Evolutionary conservation across 106 monocot species (phyloP).

Genomic region (Phalaenopsis equestris): DNA sequence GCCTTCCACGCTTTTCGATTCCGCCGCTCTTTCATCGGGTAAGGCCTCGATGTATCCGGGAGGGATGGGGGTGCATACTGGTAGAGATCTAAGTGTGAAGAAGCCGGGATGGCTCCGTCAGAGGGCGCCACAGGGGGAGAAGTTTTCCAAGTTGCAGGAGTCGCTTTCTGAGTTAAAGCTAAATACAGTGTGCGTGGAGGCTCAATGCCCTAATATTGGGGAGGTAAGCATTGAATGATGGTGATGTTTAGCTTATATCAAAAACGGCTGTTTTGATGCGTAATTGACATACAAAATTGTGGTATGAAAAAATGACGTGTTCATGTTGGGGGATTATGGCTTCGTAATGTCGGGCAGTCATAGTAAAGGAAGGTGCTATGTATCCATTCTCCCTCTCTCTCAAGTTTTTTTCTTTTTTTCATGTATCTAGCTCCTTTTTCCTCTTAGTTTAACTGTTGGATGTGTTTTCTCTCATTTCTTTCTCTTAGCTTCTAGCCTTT

Average conservation of each 20-base stretch:
- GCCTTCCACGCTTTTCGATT: slow-evolving; percentile 26
- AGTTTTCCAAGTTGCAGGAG: slow-evolving; percentile 51
- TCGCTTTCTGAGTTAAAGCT: slow-evolving; percentile 77
- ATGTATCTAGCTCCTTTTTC: not conserved
- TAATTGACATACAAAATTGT: not conserved
- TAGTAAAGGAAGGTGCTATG: not conserved
- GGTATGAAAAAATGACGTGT: no score
- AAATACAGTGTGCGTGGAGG: slow-evolving; percentile 91
- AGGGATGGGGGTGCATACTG: slow-evolving; percentile 61
- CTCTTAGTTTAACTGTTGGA: not conserved
- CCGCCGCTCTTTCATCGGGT: slow-evolving; percentile 9
- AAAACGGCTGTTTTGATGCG: not conserved
- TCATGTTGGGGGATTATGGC: no score
- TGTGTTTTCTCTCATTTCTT: not conserved
- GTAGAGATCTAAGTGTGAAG: slow-evolving; percentile 36
- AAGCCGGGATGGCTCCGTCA: slow-evolving; percentile 74
- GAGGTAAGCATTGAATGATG: slow-evolving; percentile 38
- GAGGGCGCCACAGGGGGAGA: slow-evolving; percentile 89
- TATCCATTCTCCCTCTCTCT: not conserved
- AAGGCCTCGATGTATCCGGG: slow-evolving; percentile 38
- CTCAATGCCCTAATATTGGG: slow-evolving; percentile 97
- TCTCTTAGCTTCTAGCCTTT: not conserved
- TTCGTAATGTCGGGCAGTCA: no score
- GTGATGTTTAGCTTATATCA: not conserved
- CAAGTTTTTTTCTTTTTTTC: not conserved